Evolutionary conservation across 441 rosid species (phyloP).

Genomic region (Macaranga tanarius): DNA sequence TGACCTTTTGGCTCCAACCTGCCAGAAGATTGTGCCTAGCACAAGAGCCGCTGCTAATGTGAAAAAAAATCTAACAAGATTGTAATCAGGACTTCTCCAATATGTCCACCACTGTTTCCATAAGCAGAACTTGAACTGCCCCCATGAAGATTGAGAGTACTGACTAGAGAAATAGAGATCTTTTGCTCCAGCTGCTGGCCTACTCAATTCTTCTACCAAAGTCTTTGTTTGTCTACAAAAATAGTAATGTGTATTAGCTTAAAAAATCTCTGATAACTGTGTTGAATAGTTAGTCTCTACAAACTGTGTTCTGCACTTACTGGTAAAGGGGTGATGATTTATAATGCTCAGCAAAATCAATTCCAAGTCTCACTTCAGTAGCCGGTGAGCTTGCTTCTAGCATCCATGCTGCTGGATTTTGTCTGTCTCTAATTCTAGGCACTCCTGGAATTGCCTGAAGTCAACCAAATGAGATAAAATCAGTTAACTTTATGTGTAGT

Average conservation of each 20-base stretch:
- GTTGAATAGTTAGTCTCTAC: too few relatives aligned
- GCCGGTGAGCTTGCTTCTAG: constrained; percentile 58
- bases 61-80: constrained; percentile 70
- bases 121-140: constrained; percentile 84
- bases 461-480: neutral
- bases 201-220: constrained; percentile 62
- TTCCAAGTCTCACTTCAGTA: constrained; percentile 53
- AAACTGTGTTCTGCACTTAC: constrained; percentile 38
- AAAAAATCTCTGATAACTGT: too few relatives aligned
- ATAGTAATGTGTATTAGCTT: too few relatives aligned
- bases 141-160: constrained; percentile 61
- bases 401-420: constrained; percentile 91
- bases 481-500: neutral
- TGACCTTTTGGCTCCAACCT: constrained; percentile 63
- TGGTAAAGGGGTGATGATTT: constrained; percentile 54
- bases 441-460: constrained; percentile 57
- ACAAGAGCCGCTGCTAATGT: constrained; percentile 60
- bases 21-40: constrained; percentile 81
- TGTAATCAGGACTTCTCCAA: constrained; percentile 97
- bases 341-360: constrained; percentile 61
- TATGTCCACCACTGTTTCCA: constrained; percentile 97
- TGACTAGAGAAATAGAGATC: constrained; percentile 62
- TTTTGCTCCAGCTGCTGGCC: constrained; percentile 55
- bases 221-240: constrained; percentile 41
- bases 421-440: constrained; percentile 63